These are phyloP conservation scores for Takashimella tepidaria DNA, from an alignment of 1,284 basidiomycete species.

Conservation along the genomic window DNA sequence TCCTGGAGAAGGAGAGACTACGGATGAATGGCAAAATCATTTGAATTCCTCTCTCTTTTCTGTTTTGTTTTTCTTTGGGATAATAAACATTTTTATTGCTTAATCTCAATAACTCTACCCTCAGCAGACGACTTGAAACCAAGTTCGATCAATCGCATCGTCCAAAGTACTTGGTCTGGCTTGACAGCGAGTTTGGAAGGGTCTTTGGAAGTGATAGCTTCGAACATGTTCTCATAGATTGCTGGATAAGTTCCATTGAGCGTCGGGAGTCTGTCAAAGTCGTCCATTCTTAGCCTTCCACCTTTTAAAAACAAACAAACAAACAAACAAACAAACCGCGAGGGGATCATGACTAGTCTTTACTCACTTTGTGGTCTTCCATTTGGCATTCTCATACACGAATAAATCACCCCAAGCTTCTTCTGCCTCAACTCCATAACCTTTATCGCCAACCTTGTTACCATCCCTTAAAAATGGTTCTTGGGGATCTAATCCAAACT, in stretches of 20 bases:
- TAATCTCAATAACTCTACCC: conserved; percentile 17
- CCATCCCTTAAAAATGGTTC: conserved; percentile 54
- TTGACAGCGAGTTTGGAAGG: conserved; percentile 19
- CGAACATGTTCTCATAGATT: conserved; percentile 24
- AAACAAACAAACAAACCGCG: no score
- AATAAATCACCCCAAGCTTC: conserved; percentile 18
- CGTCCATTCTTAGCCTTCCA: no score
- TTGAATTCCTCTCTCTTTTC: no score
- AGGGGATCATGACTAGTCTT: neutral
- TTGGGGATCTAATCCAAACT: conserved; percentile 72
- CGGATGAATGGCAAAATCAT: no score
- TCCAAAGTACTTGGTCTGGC: conserved; percentile 25
- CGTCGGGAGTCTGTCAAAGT: conserved; percentile 3
- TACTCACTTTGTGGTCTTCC: conserved; percentile 4
- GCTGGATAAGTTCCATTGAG: conserved; percentile 23
- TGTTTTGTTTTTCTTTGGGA: no score
- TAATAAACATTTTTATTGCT: conserved; percentile 10
- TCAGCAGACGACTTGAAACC: conserved; percentile 27
- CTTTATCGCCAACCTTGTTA: conserved; percentile 18
- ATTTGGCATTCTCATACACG: conserved; percentile 6
- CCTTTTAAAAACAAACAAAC: no score
- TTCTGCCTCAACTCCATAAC: conserved; percentile 19
- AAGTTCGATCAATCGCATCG: conserved; percentile 28
- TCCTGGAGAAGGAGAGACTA: no score
- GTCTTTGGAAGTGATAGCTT: conserved; percentile 22